Evolutionary conservation across 805 yeast genomes (phyloP).

Genomic region (Osmozyma mogii): DNA sequence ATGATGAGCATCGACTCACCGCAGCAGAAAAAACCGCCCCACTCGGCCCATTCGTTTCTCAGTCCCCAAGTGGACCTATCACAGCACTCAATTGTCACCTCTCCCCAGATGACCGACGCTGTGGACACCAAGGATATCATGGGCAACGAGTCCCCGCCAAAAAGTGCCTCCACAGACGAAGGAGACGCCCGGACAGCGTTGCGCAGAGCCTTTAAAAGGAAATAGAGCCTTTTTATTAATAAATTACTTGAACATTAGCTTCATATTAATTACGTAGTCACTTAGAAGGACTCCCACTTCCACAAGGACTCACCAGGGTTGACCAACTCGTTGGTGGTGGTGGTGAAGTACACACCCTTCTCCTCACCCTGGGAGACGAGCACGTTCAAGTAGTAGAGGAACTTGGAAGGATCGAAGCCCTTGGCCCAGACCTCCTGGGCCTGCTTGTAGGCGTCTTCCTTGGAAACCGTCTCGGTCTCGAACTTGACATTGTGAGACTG

Average conservation of each 20-base stretch:
- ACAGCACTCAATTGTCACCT: not conserved
- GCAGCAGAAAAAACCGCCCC: constrained; percentile 14
- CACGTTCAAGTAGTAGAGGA: constrained; percentile 28
- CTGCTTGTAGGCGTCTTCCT: constrained; percentile 21
- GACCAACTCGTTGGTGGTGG: constrained; percentile 33
- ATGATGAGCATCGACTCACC: constrained; percentile 28
- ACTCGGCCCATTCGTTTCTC: not conserved
- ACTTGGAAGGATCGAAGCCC: constrained; percentile 25
- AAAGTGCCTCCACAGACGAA: constrained; percentile 1
- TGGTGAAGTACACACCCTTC: constrained; percentile 26
- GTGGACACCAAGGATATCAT: constrained; percentile 1
- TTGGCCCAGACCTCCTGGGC: constrained; percentile 19
- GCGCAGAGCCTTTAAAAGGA: constrained; percentile 2
- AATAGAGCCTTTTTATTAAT: too few species aligned
- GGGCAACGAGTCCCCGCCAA: not conserved
- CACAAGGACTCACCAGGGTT: constrained; percentile 39
- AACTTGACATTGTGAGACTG: constrained; percentile 23
- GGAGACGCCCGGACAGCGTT: constrained; percentile 4
- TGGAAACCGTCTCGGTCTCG: constrained; percentile 10
- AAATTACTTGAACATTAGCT: too few species aligned
- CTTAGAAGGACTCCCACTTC: constrained; percentile 35
- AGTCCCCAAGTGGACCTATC: too few species aligned
- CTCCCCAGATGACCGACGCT: not conserved
- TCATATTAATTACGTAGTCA: too few species aligned
- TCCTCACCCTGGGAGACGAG: constrained; percentile 31